These are phyloP conservation scores for Gentiana straminea DNA, from an alignment of 257 asterid species.

Conservation along the genomic window DNA sequence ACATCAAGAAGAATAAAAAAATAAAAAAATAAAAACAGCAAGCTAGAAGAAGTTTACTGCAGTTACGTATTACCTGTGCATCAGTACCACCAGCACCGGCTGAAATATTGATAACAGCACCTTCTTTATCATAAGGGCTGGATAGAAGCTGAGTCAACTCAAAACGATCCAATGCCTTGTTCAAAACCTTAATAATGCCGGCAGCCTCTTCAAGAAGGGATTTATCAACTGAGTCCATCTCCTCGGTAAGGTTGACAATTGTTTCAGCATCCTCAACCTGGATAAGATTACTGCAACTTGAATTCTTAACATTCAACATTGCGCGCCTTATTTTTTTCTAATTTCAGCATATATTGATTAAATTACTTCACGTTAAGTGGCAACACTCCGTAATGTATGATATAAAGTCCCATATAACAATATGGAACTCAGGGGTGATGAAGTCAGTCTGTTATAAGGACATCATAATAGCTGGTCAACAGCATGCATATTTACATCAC, in stretches of 20 bases:
- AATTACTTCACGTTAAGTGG: too few relatives aligned
- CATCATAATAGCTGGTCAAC: too few relatives aligned
- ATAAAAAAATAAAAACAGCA: too few relatives aligned
- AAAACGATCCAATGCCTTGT: slow-evolving; percentile 67
- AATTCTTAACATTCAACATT: background rate
- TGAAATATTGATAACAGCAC: slow-evolving; percentile 66
- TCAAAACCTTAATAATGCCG: slow-evolving; percentile 60
- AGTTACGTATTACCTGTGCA: slow-evolving; percentile 69
- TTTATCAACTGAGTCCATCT: slow-evolving; percentile 71
- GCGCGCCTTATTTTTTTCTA: background rate
- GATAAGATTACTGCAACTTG: background rate
- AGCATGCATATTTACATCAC: too few relatives aligned
- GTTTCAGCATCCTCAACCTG: slow-evolving; percentile 88
- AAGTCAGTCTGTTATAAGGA: too few relatives aligned
- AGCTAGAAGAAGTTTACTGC: background rate
- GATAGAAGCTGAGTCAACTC: slow-evolving; percentile 93
- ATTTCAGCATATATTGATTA: background rate
- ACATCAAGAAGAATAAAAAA: too few relatives aligned
- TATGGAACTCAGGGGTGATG: too few relatives aligned
- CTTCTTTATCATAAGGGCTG: slow-evolving; percentile 93
- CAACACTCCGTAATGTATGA: too few relatives aligned
- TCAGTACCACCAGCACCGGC: slow-evolving; percentile 99
- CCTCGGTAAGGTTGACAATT: slow-evolving; percentile 83
- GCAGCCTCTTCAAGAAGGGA: slow-evolving; percentile 84
- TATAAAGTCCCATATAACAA: too few relatives aligned